These are phyloP conservation scores for Aspergillus ruber DNA, from an alignment of 2,329 filamentous ascomycete species.

Conservation along the genomic window DNA sequence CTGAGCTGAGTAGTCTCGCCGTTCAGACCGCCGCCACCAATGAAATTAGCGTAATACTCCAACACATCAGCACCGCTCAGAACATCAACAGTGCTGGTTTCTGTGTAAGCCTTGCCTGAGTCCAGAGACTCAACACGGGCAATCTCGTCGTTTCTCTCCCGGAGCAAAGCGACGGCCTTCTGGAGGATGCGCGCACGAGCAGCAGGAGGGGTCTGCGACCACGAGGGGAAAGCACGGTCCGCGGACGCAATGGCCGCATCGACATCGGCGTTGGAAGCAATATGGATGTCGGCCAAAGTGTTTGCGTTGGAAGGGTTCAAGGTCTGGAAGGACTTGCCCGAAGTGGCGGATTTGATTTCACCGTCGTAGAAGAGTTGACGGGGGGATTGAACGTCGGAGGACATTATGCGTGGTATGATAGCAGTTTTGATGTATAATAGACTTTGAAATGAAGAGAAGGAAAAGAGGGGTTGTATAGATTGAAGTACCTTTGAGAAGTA, in stretches of 20 bases:
- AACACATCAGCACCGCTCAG: slow-evolving; percentile 77
- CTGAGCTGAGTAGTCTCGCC: slow-evolving; percentile 71
- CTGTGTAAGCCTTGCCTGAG: slow-evolving; percentile 78
- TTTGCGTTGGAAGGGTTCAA: slow-evolving; percentile 67
- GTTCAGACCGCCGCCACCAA: slow-evolving; percentile 71
- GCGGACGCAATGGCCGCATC: slow-evolving; percentile 68
- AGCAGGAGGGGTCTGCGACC: slow-evolving; percentile 69
- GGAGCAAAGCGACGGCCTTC: slow-evolving; percentile 66
- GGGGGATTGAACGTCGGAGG: slow-evolving; percentile 36
- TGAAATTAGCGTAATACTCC: slow-evolving; percentile 77
- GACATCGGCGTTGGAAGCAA: slow-evolving; percentile 60
- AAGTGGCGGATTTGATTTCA: slow-evolving; percentile 54
- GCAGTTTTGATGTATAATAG: not conserved
- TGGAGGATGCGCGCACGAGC: slow-evolving; percentile 72
- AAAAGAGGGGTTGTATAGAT: slow-evolving; percentile 9
- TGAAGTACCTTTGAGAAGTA: not conserved
- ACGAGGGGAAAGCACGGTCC: slow-evolving; percentile 63
- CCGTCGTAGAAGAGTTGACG: slow-evolving; percentile 72
- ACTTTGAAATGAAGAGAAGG: slow-evolving; percentile 16
- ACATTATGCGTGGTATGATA: slow-evolving; percentile 15
- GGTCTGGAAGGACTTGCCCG: slow-evolving; percentile 60
- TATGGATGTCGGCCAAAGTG: slow-evolving; percentile 64
- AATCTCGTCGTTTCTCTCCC: slow-evolving; percentile 70
- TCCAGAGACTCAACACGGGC: slow-evolving; percentile 75
- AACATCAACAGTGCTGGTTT: slow-evolving; percentile 78